phyloP scores from a whole-genome alignment of 106 monocot species.

The Allium cepa region DNA sequence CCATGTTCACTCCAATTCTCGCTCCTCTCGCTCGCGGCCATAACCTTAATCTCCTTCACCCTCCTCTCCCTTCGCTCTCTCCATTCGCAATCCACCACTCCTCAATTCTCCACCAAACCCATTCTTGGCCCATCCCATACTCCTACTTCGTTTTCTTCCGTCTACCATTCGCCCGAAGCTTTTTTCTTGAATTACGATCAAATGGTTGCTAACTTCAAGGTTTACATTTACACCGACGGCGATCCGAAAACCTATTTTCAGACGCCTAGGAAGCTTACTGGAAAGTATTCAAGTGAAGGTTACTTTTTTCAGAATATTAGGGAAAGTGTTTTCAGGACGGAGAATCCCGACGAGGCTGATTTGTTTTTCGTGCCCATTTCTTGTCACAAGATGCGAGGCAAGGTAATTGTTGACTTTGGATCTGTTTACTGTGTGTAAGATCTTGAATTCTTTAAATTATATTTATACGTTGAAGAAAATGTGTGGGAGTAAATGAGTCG shows the following conservation, averaged over 20 bases:
- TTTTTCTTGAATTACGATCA: constrained; percentile 55
- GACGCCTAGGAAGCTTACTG: constrained; percentile 92
- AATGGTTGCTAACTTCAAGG: constrained; percentile 78
- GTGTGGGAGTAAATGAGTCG: no score
- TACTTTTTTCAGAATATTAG: constrained; percentile 97
- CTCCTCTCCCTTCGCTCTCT: constrained; percentile 64
- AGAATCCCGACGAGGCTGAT: constrained; percentile 76
- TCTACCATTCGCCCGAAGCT: constrained; percentile 68
- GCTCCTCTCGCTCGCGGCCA: constrained; percentile 33
- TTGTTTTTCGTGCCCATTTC: constrained; percentile 94
- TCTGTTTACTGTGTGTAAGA: no score
- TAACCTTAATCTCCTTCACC: constrained; percentile 50
- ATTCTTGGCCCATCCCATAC: not conserved
- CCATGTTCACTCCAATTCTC: constrained; percentile 24
- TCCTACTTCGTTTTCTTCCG: constrained; percentile 14
- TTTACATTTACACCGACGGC: constrained; percentile 86
- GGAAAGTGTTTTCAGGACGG: constrained; percentile 70
- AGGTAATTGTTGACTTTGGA: constrained; percentile 25
- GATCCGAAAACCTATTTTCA: constrained; percentile 85
- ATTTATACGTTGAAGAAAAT: no score
- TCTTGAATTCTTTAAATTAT: no score
- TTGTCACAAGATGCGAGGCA: constrained; percentile 93
- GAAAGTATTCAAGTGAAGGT: constrained; percentile 96
- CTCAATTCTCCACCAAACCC: not conserved
- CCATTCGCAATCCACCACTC: constrained; percentile 17